These are phyloP conservation scores for Lactifluus pinguis DNA, from an alignment of 768 basidiomycete genomes.

Conservation along the genomic window DNA sequence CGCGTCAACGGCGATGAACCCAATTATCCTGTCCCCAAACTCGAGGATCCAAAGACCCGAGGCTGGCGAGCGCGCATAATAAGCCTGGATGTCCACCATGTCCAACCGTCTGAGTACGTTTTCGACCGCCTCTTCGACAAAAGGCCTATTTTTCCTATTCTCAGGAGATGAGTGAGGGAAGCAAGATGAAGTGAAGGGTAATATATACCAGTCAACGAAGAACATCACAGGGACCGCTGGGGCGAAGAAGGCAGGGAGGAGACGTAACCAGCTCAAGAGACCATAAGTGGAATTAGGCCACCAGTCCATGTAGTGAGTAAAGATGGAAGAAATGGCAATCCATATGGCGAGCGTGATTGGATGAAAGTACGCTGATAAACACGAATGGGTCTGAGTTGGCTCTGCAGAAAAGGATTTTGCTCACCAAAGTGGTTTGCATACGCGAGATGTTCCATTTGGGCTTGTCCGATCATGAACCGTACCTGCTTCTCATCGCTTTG, in stretches of 20 bases:
- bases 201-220: constrained; percentile 56
- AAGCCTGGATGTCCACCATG: constrained; percentile 38
- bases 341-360: constrained; percentile 54
- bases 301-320: constrained; percentile 55
- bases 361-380: constrained; percentile 42
- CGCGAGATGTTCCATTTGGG: constrained; percentile 58
- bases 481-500: constrained; percentile 48
- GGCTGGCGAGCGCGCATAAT: constrained; percentile 52
- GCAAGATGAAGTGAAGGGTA: background rate
- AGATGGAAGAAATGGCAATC: constrained; percentile 47
- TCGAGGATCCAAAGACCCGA: constrained; percentile 70
- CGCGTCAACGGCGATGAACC: constrained; percentile 64
- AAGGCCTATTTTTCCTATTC: constrained; percentile 58
- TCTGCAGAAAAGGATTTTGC: constrained; percentile 10
- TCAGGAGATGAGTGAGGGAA: background rate
- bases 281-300: constrained; percentile 50
- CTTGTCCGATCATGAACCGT: constrained; percentile 56
- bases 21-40: constrained; percentile 47
- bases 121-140: constrained; percentile 48
- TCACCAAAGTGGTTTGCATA: constrained; percentile 54
- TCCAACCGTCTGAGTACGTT: constrained; percentile 48
- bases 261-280: constrained; percentile 41
- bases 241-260: constrained; percentile 59
- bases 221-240: constrained; percentile 57
- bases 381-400: background rate